Conservation (phyloP, 2,329 filamentous ascomycete species). For the Triangularia setosa region DNA sequence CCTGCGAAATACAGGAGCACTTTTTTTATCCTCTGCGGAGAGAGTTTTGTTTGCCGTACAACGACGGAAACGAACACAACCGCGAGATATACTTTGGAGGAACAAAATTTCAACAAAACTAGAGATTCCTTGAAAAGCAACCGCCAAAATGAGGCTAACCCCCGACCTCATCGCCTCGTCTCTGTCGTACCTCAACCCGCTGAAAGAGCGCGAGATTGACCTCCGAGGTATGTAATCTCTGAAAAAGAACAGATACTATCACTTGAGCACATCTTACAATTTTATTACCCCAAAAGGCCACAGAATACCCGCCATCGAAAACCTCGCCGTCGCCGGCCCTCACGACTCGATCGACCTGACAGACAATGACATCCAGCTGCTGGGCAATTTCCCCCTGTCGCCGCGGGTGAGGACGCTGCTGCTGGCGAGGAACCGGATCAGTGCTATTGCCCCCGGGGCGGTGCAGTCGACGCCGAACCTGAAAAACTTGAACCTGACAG, state of each 20-base stretch:
- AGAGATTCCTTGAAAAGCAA: conserved; percentile 1
- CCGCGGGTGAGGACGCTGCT: conserved; percentile 84
- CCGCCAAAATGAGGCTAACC: conserved; percentile 78
- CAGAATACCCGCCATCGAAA: conserved; percentile 96
- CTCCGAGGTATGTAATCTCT: conserved; percentile 81
- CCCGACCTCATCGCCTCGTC: conserved; percentile 91
- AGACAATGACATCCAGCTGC: conserved; percentile 89
- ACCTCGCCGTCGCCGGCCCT: conserved; percentile 88
- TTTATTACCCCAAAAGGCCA: conserved; percentile 62
- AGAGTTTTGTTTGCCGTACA: background rate
- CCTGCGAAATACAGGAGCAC: background rate
- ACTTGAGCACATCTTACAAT: conserved; percentile 49
- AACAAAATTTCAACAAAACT: background rate
- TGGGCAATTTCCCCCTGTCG: conserved; percentile 89
- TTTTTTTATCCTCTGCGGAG: background rate
- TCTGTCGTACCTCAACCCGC: conserved; percentile 95
- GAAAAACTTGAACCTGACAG: conserved; percentile 73
- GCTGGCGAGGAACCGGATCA: conserved; percentile 82
- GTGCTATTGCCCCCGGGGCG: conserved; percentile 72
- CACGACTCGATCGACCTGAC: conserved; percentile 98
- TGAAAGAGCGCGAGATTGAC: conserved; percentile 98
- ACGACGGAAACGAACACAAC: background rate
- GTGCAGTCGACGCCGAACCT: conserved; percentile 76
- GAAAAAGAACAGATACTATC: conserved; percentile 96
- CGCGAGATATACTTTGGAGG: background rate